A percentile compares a stretch with the other conserved stretches of the same genome.
phyloP scores from a whole-genome alignment of 2,329 filamentous ascomycete species.

The Diplodia scrobiculata region DNA sequence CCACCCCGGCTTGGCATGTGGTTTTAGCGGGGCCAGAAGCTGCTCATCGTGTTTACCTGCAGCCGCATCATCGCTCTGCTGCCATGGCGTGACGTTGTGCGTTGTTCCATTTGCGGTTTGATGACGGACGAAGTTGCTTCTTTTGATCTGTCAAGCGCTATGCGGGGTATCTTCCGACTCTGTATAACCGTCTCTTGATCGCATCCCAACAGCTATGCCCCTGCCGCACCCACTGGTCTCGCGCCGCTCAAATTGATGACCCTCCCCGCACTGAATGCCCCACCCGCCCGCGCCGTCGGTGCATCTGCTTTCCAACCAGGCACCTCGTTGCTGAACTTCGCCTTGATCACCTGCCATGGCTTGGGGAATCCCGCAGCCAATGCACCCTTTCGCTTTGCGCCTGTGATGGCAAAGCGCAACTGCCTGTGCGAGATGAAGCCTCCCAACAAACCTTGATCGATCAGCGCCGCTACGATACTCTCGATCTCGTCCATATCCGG shows the following conservation, averaged over 20 bases:
- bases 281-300: slow-evolving; percentile 31
- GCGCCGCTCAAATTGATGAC: slow-evolving; percentile 62
- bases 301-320: slow-evolving; percentile 70
- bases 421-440: slow-evolving; percentile 81
- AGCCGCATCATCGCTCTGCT: slow-evolving; percentile 4
- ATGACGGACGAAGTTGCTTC: background rate
- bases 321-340: slow-evolving; percentile 59
- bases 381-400: slow-evolving; percentile 62
- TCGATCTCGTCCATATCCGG: slow-evolving; percentile 70
- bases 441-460: slow-evolving; percentile 77
- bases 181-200: no score
- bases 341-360: slow-evolving; percentile 68
- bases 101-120: background rate
- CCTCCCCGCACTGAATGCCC: slow-evolving; percentile 50
- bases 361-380: slow-evolving; percentile 73
- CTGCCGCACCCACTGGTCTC: slow-evolving; percentile 46
- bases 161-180: background rate
- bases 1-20: slow-evolving; percentile 16
- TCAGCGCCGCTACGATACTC: slow-evolving; percentile 71
- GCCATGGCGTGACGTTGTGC: background rate
- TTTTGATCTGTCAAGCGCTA: background rate
- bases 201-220: background rate
- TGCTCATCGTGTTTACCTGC: background rate
- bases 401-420: slow-evolving; percentile 78
- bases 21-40: background rate